Conservation (phyloP, 208 protist genomes). For the Trypanosoma brucei region DNA sequence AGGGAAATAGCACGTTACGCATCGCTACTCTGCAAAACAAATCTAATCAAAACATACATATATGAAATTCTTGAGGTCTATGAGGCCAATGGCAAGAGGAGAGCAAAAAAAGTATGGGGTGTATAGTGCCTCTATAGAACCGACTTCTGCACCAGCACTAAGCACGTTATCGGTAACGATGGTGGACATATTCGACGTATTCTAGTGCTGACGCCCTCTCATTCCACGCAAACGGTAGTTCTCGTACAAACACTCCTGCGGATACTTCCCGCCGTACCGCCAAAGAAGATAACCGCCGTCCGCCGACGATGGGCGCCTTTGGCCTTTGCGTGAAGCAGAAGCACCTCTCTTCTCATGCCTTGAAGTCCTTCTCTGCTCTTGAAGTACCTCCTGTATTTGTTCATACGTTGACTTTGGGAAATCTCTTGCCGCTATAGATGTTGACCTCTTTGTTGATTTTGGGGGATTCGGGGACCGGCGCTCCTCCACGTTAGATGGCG, state of each 20-base stretch:
- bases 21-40: no score
- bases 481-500: not conserved
- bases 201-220: constrained; percentile 5
- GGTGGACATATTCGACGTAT: not conserved
- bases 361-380: constrained; percentile 2
- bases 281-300: constrained; percentile 58
- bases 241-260: constrained; percentile 53
- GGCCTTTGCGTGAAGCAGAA: constrained; percentile 2
- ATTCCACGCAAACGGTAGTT: constrained; percentile 67
- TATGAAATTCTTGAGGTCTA: no score
- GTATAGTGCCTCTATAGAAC: no score
- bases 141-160: no score
- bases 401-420: constrained; percentile 29
- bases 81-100: no score
- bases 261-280: constrained; percentile 62
- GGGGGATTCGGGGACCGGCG: not conserved
- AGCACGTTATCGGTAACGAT: not conserved
- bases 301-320: constrained; percentile 8
- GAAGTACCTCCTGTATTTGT: constrained; percentile 26
- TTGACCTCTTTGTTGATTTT: not conserved
- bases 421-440: not conserved
- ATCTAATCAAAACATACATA: no score
- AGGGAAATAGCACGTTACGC: no score
- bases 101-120: no score
- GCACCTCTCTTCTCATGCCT: not conserved